phyloP scores from a whole-genome alignment of 164 flowering plant species.

The Vitis rupestris region DNA sequence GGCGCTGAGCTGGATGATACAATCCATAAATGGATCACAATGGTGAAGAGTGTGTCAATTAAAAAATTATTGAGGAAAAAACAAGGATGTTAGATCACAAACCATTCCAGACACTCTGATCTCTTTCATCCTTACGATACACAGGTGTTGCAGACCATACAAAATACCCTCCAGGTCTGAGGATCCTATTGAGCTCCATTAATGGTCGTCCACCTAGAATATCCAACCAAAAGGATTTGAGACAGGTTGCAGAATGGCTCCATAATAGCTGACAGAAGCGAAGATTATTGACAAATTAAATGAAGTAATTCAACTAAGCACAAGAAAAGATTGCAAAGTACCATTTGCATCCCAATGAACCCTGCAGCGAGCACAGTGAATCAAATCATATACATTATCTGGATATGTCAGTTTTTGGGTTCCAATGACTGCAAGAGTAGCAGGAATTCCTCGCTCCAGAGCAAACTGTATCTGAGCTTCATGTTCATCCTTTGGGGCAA shows the following conservation, averaged over 20 bases:
- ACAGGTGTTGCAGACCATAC: constrained; percentile 98
- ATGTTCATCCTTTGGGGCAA: constrained; percentile 97
- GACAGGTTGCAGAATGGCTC: not conserved
- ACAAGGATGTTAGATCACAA: constrained; percentile 20
- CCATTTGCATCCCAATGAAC: constrained; percentile 96
- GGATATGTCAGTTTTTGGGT: constrained; percentile 79
- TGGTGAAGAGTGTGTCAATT: not conserved
- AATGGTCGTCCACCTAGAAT: constrained; percentile 84
- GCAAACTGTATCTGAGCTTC: constrained; percentile 99
- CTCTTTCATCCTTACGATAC: constrained; percentile 64
- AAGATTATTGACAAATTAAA: constrained; percentile 1
- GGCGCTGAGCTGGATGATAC: too few species aligned
- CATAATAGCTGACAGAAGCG: not conserved
- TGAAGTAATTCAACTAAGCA: not conserved
- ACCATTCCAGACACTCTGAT: constrained; percentile 75
- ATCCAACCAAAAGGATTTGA: constrained; percentile 6
- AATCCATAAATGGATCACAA: too few species aligned
- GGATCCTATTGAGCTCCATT: constrained; percentile 83
- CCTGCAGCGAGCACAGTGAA: constrained; percentile 95
- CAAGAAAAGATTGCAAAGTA: constrained; percentile 21
- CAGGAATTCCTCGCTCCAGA: constrained; percentile 94
- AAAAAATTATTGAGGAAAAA: not conserved
- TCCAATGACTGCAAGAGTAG: constrained; percentile 80
- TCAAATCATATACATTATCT: constrained; percentile 69
- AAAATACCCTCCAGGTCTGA: constrained; percentile 92